phyloP scores from a whole-genome alignment of 495 filamentous ascomycete species.

The Evernia prunastri region DNA sequence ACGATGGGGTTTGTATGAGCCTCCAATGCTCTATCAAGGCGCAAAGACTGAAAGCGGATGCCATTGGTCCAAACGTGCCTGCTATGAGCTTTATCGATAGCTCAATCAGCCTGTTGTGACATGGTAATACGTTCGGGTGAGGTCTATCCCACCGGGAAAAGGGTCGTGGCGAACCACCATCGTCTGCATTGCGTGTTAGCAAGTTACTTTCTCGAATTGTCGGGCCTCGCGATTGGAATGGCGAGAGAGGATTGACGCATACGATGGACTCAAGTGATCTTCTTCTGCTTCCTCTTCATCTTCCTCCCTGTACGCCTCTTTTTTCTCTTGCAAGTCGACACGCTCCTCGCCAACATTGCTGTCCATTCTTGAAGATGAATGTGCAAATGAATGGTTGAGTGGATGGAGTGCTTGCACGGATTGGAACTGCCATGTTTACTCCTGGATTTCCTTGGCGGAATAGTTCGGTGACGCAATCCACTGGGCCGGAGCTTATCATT shows the following conservation, averaged over 20 bases:
- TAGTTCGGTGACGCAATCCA: no score
- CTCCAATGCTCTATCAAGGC: constrained; percentile 66
- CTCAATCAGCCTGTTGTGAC: no score
- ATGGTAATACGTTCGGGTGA: no score
- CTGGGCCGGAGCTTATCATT: no score
- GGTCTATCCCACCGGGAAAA: no score
- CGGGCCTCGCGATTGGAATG: neutral
- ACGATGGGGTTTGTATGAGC: constrained; percentile 46
- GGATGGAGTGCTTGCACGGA: no score
- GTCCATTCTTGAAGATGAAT: no score
- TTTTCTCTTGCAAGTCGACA: constrained; percentile 35
- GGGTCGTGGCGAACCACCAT: constrained; percentile 80
- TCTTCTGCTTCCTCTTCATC: constrained; percentile 30
- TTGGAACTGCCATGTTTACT: no score
- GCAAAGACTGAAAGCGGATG: constrained; percentile 70
- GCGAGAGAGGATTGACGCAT: constrained; percentile 9
- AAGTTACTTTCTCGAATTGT: neutral
- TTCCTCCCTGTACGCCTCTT: constrained; percentile 23
- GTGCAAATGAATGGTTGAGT: no score
- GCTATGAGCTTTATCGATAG: no score
- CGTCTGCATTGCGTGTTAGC: constrained; percentile 35
- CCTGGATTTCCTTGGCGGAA: no score
- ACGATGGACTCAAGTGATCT: constrained; percentile 48
- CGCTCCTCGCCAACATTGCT: neutral
- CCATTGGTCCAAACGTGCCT: constrained; percentile 74